Conservation (phyloP, 2,329 filamentous ascomycete genomes). For the Emergomyces orientalis region DNA sequence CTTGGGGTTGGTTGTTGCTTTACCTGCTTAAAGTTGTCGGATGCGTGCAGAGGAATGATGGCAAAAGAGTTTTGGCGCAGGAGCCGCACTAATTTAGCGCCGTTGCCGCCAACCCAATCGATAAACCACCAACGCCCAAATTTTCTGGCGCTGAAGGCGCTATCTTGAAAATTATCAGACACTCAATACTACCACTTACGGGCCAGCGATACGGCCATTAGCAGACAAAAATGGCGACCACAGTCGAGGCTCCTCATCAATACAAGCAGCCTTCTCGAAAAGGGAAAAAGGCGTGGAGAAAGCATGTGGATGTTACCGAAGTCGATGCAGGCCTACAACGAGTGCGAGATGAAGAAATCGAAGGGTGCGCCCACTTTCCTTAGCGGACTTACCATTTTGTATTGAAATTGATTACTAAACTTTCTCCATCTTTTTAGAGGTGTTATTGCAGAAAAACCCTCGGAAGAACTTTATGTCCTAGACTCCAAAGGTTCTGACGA, state of each 20-base stretch:
- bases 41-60: background rate
- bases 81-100: conserved; percentile 22
- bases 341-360: conserved; percentile 80
- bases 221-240: conserved; percentile 26
- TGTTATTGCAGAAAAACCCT: conserved; percentile 71
- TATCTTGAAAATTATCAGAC: conserved; percentile 13
- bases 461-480: conserved; percentile 74
- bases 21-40: background rate
- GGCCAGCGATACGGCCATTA: background rate
- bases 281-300: conserved; percentile 97
- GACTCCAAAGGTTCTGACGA: conserved; percentile 63
- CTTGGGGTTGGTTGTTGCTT: conserved; percentile 1
- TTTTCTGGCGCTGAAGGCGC: conserved; percentile 10
- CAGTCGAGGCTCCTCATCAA: conserved; percentile 57
- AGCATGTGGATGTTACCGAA: conserved; percentile 89
- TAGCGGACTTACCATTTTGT: conserved; percentile 12
- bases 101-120: conserved; percentile 24
- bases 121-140: conserved; percentile 9
- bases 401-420: conserved; percentile 1
- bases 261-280: conserved; percentile 86
- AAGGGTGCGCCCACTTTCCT: conserved; percentile 52
- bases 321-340: conserved; percentile 73
- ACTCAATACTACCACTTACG: conserved; percentile 1
- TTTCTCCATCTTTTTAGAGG: conserved; percentile 48
- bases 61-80: conserved; percentile 17